Conservation (phyloP, 192 early-diverging fungal species). For the Jimgerdemannia flammicorona region DNA sequence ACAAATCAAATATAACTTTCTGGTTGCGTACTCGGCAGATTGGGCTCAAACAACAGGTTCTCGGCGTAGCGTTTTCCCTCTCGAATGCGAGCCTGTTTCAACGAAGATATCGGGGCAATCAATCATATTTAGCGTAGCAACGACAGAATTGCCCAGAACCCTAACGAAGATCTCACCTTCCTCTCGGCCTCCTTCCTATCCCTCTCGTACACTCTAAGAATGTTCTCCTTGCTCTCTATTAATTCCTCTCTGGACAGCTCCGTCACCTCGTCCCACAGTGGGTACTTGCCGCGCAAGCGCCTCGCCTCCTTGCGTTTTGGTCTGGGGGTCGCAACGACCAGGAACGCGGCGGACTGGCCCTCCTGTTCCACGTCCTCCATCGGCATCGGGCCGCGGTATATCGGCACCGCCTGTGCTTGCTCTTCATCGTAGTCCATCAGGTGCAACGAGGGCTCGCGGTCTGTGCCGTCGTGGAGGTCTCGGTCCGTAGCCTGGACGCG, state of each 20-base stretch:
- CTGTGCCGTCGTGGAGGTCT: background rate
- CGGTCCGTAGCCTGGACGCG: background rate
- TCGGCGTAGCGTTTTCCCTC: background rate
- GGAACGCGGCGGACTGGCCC: too few relatives aligned
- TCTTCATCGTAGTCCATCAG: background rate
- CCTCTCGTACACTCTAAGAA: background rate
- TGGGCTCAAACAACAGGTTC: background rate
- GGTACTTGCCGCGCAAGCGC: background rate
- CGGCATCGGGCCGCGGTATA: background rate
- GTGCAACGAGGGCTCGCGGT: background rate
- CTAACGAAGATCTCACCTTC: background rate
- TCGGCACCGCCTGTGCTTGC: background rate
- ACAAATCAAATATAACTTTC: background rate
- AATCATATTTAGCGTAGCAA: background rate
- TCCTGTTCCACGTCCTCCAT: background rate
- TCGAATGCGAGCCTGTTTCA: background rate
- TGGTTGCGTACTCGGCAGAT: background rate
- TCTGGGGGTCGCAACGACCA: too few relatives aligned
- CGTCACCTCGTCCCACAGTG: background rate
- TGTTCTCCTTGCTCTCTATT: background rate
- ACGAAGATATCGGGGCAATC: background rate
- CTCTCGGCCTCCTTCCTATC: background rate
- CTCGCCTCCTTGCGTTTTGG: background rate
- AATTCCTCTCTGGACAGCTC: background rate
- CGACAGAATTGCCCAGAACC: background rate